Base-by-base conservation (phyloP, 75 land plant species). In the Gnetum montanum region DNA sequence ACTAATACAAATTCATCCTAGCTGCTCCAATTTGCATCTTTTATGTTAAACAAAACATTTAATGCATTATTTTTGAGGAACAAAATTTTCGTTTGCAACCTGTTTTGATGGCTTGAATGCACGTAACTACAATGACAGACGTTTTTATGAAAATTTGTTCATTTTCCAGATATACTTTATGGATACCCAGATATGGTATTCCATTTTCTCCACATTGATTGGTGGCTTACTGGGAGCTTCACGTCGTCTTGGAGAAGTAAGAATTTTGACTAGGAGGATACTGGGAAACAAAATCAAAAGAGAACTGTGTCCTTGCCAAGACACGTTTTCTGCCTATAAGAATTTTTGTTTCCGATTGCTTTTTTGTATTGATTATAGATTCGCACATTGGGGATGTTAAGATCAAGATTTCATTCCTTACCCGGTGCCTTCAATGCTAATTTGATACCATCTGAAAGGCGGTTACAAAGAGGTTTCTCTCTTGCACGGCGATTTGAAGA, bases 101-200 rank as follows among this genome's bases (percentile, higher is more conserved):
- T n/a, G n/a, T n/a, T n/a, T n/a, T n/a, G n/a, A n/a, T n/a, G n/a
- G n/a, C n/a, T n/a, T n/a, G n/a, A n/a, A n/a, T n/a, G n/a, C n/a
- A n/a, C n/a, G n/a, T n/a, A n/a, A n/a, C n/a, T n/a, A n/a, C n/a
- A n/a, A n/a, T n/a, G n/a, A n/a, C n/a, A n/a, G n/a, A n/a, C n/a
- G n/a, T n/a, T n/a, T n/a, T n/a, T n/a, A n/a, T n/a, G n/a, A n/a
- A n/a, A n/a, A n/a, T n/a, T n/a, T 52, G 55, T 31, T 52, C 20
- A 22, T 24, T 30, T 19, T 70, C 29, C 72, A 93, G 99, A 85
- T 95, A 8, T 95, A 95, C 63, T 95, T 95, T 48, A 95, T 95
- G 99, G 99, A 95, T 64, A 83, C 87, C 43, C 99, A 95, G 51
- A 95, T 95, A 49, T 95, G 99, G 99, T 95, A 95, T 79, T 63